Evolutionary conservation across 305 asterid species (phyloP).

Genomic region (Ajuga reptans): DNA sequence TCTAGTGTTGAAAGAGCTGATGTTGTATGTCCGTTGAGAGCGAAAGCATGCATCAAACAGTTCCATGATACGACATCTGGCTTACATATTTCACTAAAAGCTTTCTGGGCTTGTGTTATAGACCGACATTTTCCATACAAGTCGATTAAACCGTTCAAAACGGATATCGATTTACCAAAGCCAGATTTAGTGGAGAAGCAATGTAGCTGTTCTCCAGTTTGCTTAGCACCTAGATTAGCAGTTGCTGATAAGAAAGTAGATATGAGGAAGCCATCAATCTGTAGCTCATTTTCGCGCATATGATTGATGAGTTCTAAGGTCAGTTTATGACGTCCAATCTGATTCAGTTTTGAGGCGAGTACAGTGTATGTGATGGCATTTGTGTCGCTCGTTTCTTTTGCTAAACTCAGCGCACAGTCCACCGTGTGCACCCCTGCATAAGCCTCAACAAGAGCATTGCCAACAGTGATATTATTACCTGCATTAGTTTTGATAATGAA

Average conservation of each 20-base stretch:
- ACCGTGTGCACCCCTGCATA: constrained; percentile 28
- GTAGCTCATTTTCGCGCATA: constrained; percentile 14
- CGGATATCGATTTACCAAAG: constrained; percentile 11
- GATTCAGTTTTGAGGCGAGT: constrained; percentile 32
- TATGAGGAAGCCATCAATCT: constrained; percentile 22
- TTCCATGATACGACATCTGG: constrained; percentile 30
- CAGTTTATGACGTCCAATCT: constrained; percentile 13
- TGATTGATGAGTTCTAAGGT: constrained; percentile 22
- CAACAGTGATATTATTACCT: constrained; percentile 20
- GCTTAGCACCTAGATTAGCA: constrained; percentile 16
- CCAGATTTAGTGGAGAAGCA: constrained; percentile 23
- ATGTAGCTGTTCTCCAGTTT: constrained; percentile 30
- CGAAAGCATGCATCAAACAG: constrained; percentile 23
- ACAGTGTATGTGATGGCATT: constrained; percentile 23
- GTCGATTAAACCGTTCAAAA: constrained; percentile 23
- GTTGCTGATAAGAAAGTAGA: constrained; percentile 33
- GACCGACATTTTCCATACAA: constrained; percentile 28
- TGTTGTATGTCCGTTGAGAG: constrained; percentile 2
- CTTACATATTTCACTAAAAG: constrained; percentile 15
- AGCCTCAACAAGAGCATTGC: constrained; percentile 39
- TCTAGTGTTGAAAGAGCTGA: constrained; percentile 23
- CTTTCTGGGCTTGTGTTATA: constrained; percentile 23
- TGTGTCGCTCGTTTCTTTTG: constrained; percentile 3
- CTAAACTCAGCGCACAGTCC: constrained; percentile 26
- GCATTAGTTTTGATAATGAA: constrained; percentile 26